These are phyloP conservation scores for Aspergillus tamarii DNA, from an alignment of 2,329 filamentous ascomycete species.

Conservation along the genomic window DNA sequence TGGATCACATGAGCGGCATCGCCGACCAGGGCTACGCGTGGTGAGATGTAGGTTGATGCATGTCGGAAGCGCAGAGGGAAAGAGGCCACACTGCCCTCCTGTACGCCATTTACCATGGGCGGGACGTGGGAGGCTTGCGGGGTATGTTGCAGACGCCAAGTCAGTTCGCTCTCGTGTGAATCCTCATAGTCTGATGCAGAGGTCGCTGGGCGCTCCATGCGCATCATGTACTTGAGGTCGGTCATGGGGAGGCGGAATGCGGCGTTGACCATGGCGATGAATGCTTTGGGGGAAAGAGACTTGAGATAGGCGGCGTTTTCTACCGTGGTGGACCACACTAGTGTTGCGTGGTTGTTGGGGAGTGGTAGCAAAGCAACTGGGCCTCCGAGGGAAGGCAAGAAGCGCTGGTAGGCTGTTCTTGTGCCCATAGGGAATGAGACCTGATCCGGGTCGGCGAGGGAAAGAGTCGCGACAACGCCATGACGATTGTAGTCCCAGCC, in stretches of 20 bases:
- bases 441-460: constrained; percentile 58
- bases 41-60: constrained; percentile 88
- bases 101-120: constrained; percentile 68
- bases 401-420: constrained; percentile 91
- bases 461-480: constrained; percentile 86
- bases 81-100: constrained; percentile 78
- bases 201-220: constrained; percentile 48
- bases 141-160: constrained; percentile 81
- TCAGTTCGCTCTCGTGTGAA: constrained; percentile 71
- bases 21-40: constrained; percentile 88
- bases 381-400: constrained; percentile 76
- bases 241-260: constrained; percentile 81
- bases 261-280: constrained; percentile 87
- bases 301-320: constrained; percentile 79
- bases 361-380: constrained; percentile 90
- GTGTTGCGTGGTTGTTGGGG: constrained; percentile 77
- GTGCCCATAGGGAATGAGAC: constrained; percentile 39
- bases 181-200: constrained; percentile 30
- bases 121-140: constrained; percentile 61
- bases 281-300: constrained; percentile 70
- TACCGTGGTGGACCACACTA: constrained; percentile 94
- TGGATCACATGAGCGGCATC: constrained; percentile 96
- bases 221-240: constrained; percentile 84
- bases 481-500: constrained; percentile 95
- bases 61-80: constrained; percentile 92